phyloP scores from a whole-genome alignment of 768 basidiomycete species.

The Grammothele lineata region DNA sequence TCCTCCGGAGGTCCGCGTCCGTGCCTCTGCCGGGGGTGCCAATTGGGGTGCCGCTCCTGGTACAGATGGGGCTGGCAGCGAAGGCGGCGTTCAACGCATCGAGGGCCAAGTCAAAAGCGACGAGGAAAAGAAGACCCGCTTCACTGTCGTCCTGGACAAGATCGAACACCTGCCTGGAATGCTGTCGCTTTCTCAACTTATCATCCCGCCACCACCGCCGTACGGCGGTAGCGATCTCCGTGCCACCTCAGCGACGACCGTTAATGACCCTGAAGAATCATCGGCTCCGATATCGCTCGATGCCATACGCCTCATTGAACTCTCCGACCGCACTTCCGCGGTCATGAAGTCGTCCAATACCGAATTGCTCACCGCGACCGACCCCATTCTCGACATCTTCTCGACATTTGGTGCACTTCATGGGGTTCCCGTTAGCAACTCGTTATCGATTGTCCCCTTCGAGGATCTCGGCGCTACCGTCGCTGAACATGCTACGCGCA shows the following conservation, averaged over 20 bases:
- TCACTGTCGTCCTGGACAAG: conserved; percentile 86
- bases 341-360: conserved; percentile 63
- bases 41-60: conserved; percentile 35
- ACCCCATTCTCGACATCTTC: conserved; percentile 71
- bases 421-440: conserved; percentile 57
- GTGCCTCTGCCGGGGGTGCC: conserved; percentile 41
- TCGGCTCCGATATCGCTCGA: conserved; percentile 44
- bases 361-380: conserved; percentile 64
- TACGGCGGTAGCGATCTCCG: conserved; percentile 1
- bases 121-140: conserved; percentile 46
- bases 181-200: conserved; percentile 85
- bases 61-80: conserved; percentile 36
- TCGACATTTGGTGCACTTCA: conserved; percentile 73
- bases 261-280: conserved; percentile 2
- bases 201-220: conserved; percentile 42
- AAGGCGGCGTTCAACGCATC: background rate
- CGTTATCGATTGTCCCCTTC: conserved; percentile 69
- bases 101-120: conserved; percentile 7
- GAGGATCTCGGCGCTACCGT: conserved; percentile 73
- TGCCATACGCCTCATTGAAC: conserved; percentile 84
- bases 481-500: conserved; percentile 56
- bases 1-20: conserved; percentile 55
- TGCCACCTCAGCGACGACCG: background rate
- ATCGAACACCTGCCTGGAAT: conserved; percentile 85
- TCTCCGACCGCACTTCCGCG: conserved; percentile 61